Evolutionary conservation across 345 rosid genomes (phyloP), one percentile per base, ranked within the genome.

Genomic region (Ceriops tagal): DNA sequence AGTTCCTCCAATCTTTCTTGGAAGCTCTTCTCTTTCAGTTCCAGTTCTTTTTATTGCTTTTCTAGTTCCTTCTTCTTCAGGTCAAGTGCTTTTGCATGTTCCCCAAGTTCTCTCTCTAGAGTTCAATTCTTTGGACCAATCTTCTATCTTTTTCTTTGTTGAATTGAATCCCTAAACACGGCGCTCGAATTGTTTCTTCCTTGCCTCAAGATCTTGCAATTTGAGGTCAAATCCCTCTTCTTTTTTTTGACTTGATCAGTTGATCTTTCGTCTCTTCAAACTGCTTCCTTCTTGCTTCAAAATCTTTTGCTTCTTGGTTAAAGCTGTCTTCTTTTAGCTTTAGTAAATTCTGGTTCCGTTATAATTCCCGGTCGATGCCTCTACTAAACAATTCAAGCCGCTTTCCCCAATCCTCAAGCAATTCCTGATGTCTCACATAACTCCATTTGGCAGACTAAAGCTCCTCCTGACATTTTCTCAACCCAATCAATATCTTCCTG

Each of bases 281-380:
- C 26, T n/a, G 59, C 69, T 53, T 32, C 28, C 53, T 27, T 22
- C 22, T 66, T 59, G 8, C 28, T 32, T 66, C 59, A 66, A 53
- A 46, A 15, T 31, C 69, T 53, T 46, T 18, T 5, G 26, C 16
- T 43, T 43, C 22, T 63, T 22, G 18, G 26, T 63, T 8, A 0
- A 13, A 13, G 55, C 0, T 19, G 21, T 39, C 55, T 20, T 46
- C n/a, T 47, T 24, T 64, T 27, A 62, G 13, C 49, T 22, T 37
- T 5, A 24, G 47, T 43, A 10, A 13, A 11, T 62, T 24, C 13
- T 62, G 19, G 18, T 62, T 37, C 28, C n/a, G 11, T 47, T 37
- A 20, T 8, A 34, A 22, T 20, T 62, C 52, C 11, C n/a, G 52
- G 22, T 20, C 2, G 21, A 22, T 2, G 8, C n/a, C 21, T 26